Conservation (phyloP, 2,329 filamentous ascomycete species). For the Hypoxylon sp. region DNA sequence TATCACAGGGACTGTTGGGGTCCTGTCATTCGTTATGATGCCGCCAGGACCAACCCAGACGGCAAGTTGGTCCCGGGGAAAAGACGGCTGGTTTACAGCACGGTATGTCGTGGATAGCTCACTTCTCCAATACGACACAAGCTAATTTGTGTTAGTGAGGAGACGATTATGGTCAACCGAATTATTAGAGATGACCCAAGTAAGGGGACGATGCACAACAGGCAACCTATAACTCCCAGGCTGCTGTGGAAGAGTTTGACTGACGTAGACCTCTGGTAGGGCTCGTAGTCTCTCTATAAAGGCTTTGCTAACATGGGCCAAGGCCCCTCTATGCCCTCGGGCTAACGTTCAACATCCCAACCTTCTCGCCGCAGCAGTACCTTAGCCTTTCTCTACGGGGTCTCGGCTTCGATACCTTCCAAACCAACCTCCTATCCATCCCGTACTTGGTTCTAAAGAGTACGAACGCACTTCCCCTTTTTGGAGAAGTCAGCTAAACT, state of each 20-base stretch:
- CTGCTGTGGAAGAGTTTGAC: conserved; percentile 62
- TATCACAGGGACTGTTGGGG: conserved; percentile 56
- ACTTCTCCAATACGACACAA: neutral
- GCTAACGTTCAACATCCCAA: conserved; percentile 63
- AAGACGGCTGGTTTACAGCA: conserved; percentile 68
- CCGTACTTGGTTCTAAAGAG: conserved; percentile 56
- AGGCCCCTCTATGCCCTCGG: conserved; percentile 56
- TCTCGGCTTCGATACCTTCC: conserved; percentile 65
- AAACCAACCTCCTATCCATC: conserved; percentile 69
- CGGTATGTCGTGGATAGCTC: conserved; percentile 46
- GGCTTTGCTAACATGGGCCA: conserved; percentile 14
- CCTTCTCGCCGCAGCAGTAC: conserved; percentile 60
- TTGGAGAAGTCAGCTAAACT: conserved; percentile 4
- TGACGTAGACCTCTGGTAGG: conserved; percentile 66
- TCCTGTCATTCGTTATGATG: conserved; percentile 65
- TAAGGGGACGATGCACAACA: conserved; percentile 70
- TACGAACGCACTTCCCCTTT: conserved; percentile 32
- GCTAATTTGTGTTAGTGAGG: conserved; percentile 54
- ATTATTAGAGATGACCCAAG: conserved; percentile 67
- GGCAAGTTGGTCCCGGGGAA: conserved; percentile 62
- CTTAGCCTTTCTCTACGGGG: conserved; percentile 65
- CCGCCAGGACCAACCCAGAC: conserved; percentile 62
- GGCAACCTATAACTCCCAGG: conserved; percentile 63
- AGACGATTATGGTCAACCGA: conserved; percentile 70
- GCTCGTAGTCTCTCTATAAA: neutral